Evolutionary conservation across 495 filamentous ascomycete genomes (phyloP), one percentile per base, ranked within the genome.

Genomic region (Glonium stellatum): DNA sequence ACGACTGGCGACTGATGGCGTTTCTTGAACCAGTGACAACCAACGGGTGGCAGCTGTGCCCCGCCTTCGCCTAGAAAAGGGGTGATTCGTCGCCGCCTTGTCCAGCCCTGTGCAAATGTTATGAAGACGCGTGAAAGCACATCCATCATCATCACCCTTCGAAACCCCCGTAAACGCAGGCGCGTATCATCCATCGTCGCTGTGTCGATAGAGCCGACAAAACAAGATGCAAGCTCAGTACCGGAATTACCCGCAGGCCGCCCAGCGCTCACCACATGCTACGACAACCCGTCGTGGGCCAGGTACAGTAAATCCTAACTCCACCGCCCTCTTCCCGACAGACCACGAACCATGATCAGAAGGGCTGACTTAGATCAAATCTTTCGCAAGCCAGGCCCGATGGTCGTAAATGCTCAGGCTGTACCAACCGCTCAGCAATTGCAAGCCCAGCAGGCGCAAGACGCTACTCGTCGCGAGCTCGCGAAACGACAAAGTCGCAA

Each of bases 401-500:
- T 71, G 53, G 46, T 68, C 37, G 47, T 42, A 56, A 44, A 62
- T 19, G 27, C 44, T 52, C 55, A 48, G 39, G 62, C 62, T 0
- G 59, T 56, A 21, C 62, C 56, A 8, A 52, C 54, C 4, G 9
- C 48, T 21, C 57, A 59, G 41, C 66, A 64, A 25, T 55, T 59
- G 25, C 64, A 67, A 42, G 80, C 84, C 71, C 66, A 79, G 55
- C 71, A 77, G 60, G 77, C 80, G 57, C 81, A 86, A 42, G 78
- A 79, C 54, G 70, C 76, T 47, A 73, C 79, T 48, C 82, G 79
- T 46, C 80, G 77, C 60, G 86, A 90, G 59, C 73, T 78, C 34
- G 85, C 87, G 13, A 88, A 91, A 67, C 83, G 90, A 49, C 82
- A 88, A 53, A 87, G 87, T 61, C 82, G 82, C 65, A 93, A 90